Evolutionary conservation across 441 rosid genomes (phyloP), one percentile per base, ranked within the genome.

Genomic region (Pelargonium cotyledonis): DNA sequence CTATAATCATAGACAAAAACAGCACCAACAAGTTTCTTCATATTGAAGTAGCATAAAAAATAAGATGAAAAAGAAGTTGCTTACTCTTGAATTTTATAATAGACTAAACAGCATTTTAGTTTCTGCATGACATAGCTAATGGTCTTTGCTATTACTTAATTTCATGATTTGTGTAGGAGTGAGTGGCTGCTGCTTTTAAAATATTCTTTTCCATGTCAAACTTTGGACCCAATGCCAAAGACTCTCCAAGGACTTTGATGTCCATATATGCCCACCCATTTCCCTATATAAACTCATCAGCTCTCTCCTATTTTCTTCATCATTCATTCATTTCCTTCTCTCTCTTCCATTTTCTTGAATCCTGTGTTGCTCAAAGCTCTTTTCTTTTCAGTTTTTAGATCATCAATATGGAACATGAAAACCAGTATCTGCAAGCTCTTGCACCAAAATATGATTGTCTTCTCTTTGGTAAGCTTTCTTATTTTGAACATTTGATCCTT

Each of bases 371-470:
- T 44, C 49, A 44, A 44, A n/a, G n/a, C 12, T 44, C 49, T 44
- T 41, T 44, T 44, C 14, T 9, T 44, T 44, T 44, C 49, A 29
- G 35, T 29, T 12, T 44, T 44, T 44, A 2, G 2, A 44, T 44
- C 49, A 76, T 49, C 18, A n/a, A 76, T 67, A 85, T 87, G 91
- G 90, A 76, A 41, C 66, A 65, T 68, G 80, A 79, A 75, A 76
- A 82, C 57, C 80, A 70, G 55, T 68, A 60, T 44, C 79, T 72
- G 69, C 75, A 75, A 68, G 70, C 70, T 4, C 11, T 63, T 26
- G 40, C 7, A n/a, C 73, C 90, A 78, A 86, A 68, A 78, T 90
- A 84, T 63, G 97, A 90, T 7, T 86, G 94, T 26, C 92, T 92
- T 73, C 88, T 92, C 68, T 90, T 93, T 73, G 98, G 96, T 89